Conservation (phyloP, 495 filamentous ascomycete species). For the Lindgomyces ingoldianus region DNA sequence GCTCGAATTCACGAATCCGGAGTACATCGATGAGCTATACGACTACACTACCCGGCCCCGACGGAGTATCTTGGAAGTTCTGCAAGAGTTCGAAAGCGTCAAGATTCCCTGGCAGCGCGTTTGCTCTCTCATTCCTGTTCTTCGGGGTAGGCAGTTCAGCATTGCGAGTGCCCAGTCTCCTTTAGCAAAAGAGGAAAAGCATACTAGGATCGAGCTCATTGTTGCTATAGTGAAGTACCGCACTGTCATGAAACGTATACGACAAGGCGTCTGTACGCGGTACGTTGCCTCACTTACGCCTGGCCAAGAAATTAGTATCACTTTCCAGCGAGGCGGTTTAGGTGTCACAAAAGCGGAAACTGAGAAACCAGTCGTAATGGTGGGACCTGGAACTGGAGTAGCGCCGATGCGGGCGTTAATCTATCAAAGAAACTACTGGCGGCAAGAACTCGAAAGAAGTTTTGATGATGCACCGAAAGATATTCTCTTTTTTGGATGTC, state of each 20-base stretch:
- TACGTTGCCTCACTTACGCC: constrained; percentile 68
- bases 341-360: constrained; percentile 51
- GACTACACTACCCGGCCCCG: constrained; percentile 94
- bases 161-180: constrained; percentile 70
- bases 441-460: constrained; percentile 39
- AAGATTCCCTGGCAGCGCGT: constrained; percentile 75
- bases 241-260: constrained; percentile 80
- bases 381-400: constrained; percentile 88
- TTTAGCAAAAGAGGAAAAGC: constrained; percentile 14
- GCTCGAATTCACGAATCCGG: constrained; percentile 72
- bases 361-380: constrained; percentile 66
- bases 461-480: constrained; percentile 32
- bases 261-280: constrained; percentile 86
- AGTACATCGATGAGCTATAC: constrained; percentile 84
- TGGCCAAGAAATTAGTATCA: constrained; percentile 60
- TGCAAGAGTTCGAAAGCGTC: constrained; percentile 85
- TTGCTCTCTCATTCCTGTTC: constrained; percentile 68
- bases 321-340: constrained; percentile 60
- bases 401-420: constrained; percentile 83
- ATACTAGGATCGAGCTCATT: constrained; percentile 68
- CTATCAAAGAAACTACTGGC: constrained; percentile 60
- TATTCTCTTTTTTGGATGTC: constrained; percentile 76
- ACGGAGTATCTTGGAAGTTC: constrained; percentile 84
- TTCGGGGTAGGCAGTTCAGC: constrained; percentile 82
- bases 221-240: constrained; percentile 91